Evolutionary conservation across 345 rosid genomes (phyloP).

Genomic region (Eucalyptus dawsonii): DNA sequence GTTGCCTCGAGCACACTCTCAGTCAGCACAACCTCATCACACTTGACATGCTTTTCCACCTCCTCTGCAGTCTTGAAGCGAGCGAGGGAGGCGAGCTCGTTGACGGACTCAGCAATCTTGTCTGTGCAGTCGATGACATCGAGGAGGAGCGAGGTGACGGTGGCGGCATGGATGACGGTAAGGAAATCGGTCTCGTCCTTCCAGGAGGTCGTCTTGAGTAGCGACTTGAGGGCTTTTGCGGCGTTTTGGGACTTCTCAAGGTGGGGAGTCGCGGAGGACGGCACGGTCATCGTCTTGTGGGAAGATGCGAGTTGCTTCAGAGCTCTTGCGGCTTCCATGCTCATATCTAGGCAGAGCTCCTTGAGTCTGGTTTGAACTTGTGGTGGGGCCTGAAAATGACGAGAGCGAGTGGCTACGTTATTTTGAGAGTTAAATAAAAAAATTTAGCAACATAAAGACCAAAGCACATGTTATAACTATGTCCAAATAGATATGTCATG

Average conservation of each 20-base stretch:
- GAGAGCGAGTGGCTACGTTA: neutral
- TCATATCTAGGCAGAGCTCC: slow-evolving; percentile 30
- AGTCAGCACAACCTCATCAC: neutral
- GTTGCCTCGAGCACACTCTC: neutral
- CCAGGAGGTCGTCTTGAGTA: slow-evolving; percentile 31
- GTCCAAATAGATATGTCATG: neutral
- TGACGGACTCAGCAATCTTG: slow-evolving; percentile 32
- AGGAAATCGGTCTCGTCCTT: slow-evolving; percentile 20
- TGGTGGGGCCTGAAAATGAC: slow-evolving; percentile 23
- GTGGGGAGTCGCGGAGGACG: slow-evolving; percentile 23
- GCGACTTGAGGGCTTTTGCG: slow-evolving; percentile 13
- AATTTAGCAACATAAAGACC: neutral
- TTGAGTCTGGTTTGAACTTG: slow-evolving; percentile 16
- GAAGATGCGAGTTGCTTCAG: slow-evolving; percentile 41
- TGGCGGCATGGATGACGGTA: slow-evolving; percentile 21
- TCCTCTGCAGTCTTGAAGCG: slow-evolving; percentile 5
- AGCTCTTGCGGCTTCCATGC: slow-evolving; percentile 40
- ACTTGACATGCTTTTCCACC: neutral
- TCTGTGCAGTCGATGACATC: slow-evolving; percentile 39
- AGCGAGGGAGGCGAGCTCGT: slow-evolving; percentile 43
- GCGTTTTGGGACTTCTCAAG: slow-evolving; percentile 27
- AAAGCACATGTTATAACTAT: neutral
- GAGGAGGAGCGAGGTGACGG: slow-evolving; percentile 39
- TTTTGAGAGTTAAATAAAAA: neutral
- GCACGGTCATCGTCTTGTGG: slow-evolving; percentile 26